A percentile compares a stretch with the other conserved stretches of the same genome.
Evolutionary conservation across 1,284 basidiomycete species (phyloP).

Genomic region (Caloboletus firmus): DNA sequence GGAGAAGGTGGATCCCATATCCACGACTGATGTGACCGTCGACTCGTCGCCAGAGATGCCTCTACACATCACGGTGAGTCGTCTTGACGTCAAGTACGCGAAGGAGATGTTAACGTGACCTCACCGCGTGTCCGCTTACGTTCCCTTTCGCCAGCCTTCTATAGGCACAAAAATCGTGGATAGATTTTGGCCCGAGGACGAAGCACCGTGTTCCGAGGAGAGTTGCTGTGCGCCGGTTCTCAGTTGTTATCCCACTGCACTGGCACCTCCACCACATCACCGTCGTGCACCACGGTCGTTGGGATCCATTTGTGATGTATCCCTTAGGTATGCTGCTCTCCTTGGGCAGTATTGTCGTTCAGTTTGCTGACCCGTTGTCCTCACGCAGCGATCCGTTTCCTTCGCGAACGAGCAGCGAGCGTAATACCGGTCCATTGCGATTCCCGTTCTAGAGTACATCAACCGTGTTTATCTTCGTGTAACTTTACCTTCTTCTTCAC

Average conservation of each 20-base stretch:
- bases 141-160: constrained; percentile 17
- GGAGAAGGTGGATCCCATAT: constrained; percentile 25
- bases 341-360: background rate
- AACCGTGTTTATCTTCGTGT: background rate
- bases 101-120: constrained; percentile 12
- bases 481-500: background rate
- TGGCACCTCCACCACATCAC: constrained; percentile 35
- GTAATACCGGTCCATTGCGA: constrained; percentile 18
- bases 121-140: background rate
- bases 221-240: constrained; percentile 6
- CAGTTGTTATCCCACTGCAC: constrained; percentile 14
- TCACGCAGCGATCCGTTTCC: constrained; percentile 20
- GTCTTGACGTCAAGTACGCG: background rate
- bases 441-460: constrained; percentile 28
- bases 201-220: constrained; percentile 21
- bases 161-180: constrained; percentile 34
- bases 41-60: constrained; percentile 1
- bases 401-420: constrained; percentile 13
- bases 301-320: constrained; percentile 11
- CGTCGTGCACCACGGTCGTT: constrained; percentile 21
- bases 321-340: constrained; percentile 18
- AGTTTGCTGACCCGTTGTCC: constrained; percentile 1
- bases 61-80: constrained; percentile 16
- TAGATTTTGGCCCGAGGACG: constrained; percentile 35
- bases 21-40: constrained; percentile 1